Evolutionary conservation across 495 filamentous ascomycete species (phyloP), one percentile per base, ranked within the genome.

Genomic region (Pseudevernia furfuracea): DNA sequence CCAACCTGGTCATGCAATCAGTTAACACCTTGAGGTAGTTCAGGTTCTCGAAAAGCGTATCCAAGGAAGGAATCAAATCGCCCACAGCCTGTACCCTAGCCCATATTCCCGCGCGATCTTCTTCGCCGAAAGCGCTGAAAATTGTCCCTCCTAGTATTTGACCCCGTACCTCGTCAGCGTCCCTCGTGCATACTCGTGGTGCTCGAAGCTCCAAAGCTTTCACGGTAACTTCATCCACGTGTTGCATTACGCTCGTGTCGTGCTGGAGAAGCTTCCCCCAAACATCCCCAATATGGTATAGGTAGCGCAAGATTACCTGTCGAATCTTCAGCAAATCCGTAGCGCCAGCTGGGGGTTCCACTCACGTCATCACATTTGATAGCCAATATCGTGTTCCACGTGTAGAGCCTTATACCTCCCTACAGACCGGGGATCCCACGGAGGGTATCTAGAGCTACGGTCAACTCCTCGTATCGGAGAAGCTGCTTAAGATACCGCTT

Each of bases 341-440:
- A 25, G n/a, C n/a, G 38, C 37, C 37, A 21, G n/a, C 58, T 38
- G 38, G 14, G 58, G 38, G 25, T 28, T 23, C 38, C 38, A 57
- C 53, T 57, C 39, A 59, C 58, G 37, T 59, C 25, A 43, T 59
- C 58, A 23, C 58, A 46, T 59, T 43, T 39, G 19, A 59, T 43
- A 21, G n/a, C 38, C 38, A 44, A 43, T 43, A 44, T 30, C 38
- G n/a, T 46, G n/a, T 44, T 59, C 38, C 39, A 44, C 38, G 39
- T 59, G 9, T 43, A 19, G 38, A 39, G 37, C 38, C 58, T 59
- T 9, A 59, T 43, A 10, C 38, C 58, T 37, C n/a, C n/a, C n/a
- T 37, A 37, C 10, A 37, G 36, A 37, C 36, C 36, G 36, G 10
- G 36, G 10, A 37, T 37, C 10, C 36, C 36, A 37, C 36, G 36